These are phyloP conservation scores for Pedinophyceae sp. DNA, from an alignment of 139 green algal genomes.

Conservation along the genomic window DNA sequence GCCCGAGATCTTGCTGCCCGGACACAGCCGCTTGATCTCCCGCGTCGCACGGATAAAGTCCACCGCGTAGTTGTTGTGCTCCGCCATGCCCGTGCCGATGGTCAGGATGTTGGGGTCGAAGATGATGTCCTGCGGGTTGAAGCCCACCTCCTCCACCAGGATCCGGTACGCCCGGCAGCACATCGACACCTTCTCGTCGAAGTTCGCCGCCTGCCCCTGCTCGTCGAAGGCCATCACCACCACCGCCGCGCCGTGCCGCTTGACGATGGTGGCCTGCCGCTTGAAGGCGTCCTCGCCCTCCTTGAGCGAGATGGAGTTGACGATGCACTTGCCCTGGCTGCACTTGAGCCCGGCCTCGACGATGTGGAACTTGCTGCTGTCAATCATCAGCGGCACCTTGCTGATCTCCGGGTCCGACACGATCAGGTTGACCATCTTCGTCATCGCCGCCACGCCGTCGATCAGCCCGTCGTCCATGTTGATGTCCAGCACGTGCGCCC, in stretches of 20 bases:
- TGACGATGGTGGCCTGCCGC: constrained; percentile 54
- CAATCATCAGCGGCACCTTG: constrained; percentile 96
- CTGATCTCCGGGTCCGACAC: constrained; percentile 87
- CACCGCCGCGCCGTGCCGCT: constrained; percentile 78
- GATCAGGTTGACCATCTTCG: constrained; percentile 80
- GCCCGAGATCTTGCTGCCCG: constrained; percentile 83
- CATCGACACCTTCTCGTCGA: constrained; percentile 56
- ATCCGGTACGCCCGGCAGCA: constrained; percentile 86
- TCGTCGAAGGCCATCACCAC: constrained; percentile 99
- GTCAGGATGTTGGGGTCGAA: constrained; percentile 99
- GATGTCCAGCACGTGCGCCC: constrained; percentile 90
- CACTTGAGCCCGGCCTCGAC: constrained; percentile 95
- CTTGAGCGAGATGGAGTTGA: constrained; percentile 97
- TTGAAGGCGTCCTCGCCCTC: constrained; percentile 89
- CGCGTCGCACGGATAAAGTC: constrained; percentile 88
- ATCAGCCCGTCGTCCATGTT: constrained; percentile 98
- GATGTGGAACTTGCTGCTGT: constrained; percentile 92
- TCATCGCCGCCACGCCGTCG: constrained; percentile 87
- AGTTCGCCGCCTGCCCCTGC: constrained; percentile 45
- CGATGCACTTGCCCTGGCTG: constrained; percentile 91
- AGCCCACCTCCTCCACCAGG: constrained; percentile 86
- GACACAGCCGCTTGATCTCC: constrained; percentile 90
- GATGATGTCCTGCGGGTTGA: constrained; percentile 92
- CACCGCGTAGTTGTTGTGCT: constrained; percentile 99
- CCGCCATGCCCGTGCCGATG: constrained; percentile 82